These are phyloP conservation scores for Lophium mytilinum DNA, from an alignment of 495 filamentous ascomycete species.

Conservation along the genomic window DNA sequence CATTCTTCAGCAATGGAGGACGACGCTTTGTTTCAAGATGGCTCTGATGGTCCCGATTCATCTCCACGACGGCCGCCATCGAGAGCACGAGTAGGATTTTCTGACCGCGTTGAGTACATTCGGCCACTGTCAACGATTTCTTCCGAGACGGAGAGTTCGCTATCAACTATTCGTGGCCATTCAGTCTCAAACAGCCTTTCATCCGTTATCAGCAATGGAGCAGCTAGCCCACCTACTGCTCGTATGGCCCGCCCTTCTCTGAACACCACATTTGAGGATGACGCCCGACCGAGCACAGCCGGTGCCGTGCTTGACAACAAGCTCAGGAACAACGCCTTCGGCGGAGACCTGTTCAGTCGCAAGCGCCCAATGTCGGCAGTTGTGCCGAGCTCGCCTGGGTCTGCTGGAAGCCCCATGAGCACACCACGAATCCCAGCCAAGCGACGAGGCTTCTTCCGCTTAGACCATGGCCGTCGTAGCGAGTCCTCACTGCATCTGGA, in stretches of 20 bases:
- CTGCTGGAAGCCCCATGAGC: slow-evolving; percentile 11
- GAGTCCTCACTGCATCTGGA: slow-evolving; percentile 1
- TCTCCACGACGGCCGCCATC: slow-evolving; percentile 36
- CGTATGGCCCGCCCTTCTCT: slow-evolving; percentile 28
- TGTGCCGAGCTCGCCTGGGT: slow-evolving; percentile 11
- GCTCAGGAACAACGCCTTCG: slow-evolving; percentile 4
- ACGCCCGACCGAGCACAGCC: slow-evolving; percentile 43
- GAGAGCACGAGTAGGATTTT: slow-evolving; percentile 50
- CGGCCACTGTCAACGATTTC: slow-evolving; percentile 67
- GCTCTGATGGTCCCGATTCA: slow-evolving; percentile 28
- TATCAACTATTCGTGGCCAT: slow-evolving; percentile 52
- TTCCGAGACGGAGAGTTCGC: slow-evolving; percentile 62
- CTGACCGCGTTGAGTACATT: slow-evolving; percentile 57
- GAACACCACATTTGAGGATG: slow-evolving; percentile 31
- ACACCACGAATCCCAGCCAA: slow-evolving; percentile 22
- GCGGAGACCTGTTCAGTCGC: slow-evolving; percentile 20
- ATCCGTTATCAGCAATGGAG: slow-evolving; percentile 46
- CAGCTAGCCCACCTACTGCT: slow-evolving; percentile 29
- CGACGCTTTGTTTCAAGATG: slow-evolving; percentile 1
- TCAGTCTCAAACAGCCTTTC: slow-evolving; percentile 57
- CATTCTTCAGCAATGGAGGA: slow-evolving; percentile 1
- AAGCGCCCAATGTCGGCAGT: slow-evolving; percentile 29
- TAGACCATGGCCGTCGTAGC: slow-evolving; percentile 15
- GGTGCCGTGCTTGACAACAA: slow-evolving; percentile 41
- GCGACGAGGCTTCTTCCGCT: slow-evolving; percentile 23